Evolutionary conservation across 768 basidiomycete species (phyloP).

Genomic region (Crucibulum laeve): DNA sequence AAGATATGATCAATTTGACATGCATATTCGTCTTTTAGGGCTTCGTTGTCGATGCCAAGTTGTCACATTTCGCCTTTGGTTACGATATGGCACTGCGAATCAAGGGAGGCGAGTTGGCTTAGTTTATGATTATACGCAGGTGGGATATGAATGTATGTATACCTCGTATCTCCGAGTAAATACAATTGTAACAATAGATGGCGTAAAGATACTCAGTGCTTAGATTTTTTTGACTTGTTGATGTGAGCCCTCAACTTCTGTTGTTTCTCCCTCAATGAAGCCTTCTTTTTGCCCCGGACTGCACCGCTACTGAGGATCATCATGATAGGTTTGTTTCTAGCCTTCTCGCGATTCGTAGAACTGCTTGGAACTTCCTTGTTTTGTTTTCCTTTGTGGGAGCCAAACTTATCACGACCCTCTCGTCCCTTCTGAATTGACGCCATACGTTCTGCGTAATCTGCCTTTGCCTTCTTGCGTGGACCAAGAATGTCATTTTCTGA

Average conservation of each 20-base stretch:
- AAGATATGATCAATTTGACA: neutral
- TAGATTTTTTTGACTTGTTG: conserved; percentile 57
- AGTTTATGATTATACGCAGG: neutral
- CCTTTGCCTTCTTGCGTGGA: conserved; percentile 88
- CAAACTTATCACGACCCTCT: conserved; percentile 93
- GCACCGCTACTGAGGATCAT: conserved; percentile 79
- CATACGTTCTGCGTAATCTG: conserved; percentile 90
- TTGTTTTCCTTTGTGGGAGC: conserved; percentile 88
- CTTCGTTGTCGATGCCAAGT: conserved; percentile 69
- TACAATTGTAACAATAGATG: neutral
- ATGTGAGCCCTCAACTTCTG: conserved; percentile 74
- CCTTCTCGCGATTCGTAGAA: conserved; percentile 90
- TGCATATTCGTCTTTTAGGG: conserved; percentile 30
- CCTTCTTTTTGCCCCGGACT: conserved; percentile 81
- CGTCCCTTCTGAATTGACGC: conserved; percentile 89
- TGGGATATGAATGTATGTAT: too few species aligned
- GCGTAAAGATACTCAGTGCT: conserved; percentile 15
- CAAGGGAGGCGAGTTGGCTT: neutral
- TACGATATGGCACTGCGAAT: conserved; percentile 50
- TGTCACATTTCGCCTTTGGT: conserved; percentile 74
- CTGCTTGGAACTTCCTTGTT: conserved; percentile 79
- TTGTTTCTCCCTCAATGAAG: conserved; percentile 78
- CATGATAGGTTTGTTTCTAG: conserved; percentile 93
- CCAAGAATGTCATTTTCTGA: conserved; percentile 92
- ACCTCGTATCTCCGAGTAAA: neutral